Evolutionary conservation across 2,329 filamentous ascomycete genomes (phyloP).

Genomic region (Aspergillus neoniger): DNA sequence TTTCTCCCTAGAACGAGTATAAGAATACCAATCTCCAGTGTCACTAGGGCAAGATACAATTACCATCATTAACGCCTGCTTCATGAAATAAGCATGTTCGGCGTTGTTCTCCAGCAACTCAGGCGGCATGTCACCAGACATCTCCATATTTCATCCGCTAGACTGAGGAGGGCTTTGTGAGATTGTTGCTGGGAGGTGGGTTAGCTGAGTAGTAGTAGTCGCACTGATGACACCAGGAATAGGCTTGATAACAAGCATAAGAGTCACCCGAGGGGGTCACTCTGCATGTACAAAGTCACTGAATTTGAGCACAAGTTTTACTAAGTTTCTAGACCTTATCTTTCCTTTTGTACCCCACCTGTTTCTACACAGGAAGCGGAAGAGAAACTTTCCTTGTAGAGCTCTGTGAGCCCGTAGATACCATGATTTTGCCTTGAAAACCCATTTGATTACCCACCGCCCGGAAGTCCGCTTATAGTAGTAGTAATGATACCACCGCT

Average conservation of each 20-base stretch:
- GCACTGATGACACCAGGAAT: neutral
- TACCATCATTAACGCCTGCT: constrained; percentile 84
- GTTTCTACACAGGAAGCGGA: neutral
- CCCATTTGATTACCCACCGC: neutral
- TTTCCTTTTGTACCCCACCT: no score
- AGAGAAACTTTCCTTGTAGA: neutral
- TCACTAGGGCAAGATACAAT: constrained; percentile 11
- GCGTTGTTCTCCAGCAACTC: constrained; percentile 20
- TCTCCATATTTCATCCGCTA: neutral
- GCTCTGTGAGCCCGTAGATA: neutral
- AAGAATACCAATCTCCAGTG: constrained; percentile 9
- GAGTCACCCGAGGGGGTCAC: neutral
- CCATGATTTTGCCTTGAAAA: neutral
- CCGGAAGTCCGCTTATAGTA: neutral
- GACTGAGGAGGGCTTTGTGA: neutral
- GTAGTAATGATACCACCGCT: neutral
- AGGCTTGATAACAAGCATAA: neutral
- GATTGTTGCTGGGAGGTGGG: neutral
- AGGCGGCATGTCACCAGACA: neutral
- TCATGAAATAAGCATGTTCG: constrained; percentile 69
- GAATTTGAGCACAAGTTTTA: no score
- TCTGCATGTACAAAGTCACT: neutral
- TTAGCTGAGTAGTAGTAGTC: neutral
- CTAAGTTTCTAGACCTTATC: no score
- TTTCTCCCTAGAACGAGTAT: constrained; percentile 65